Conservation (phyloP, 2,329 filamentous ascomycete genomes). For the Trichoderma koningiopsis region DNA sequence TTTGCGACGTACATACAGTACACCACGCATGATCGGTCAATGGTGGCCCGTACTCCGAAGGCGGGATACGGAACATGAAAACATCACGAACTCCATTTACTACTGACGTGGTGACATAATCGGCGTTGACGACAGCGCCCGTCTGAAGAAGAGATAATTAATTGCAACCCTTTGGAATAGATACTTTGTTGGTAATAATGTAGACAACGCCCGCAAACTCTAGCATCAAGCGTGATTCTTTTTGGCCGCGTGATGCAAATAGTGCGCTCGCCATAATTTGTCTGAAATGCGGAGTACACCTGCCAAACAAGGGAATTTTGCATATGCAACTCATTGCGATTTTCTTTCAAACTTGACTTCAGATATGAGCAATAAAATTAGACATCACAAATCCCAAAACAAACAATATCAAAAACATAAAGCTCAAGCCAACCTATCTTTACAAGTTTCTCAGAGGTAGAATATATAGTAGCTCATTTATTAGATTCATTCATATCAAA, state of each 20-base stretch:
- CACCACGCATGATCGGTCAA: background rate
- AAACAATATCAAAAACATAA: background rate
- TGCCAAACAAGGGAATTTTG: too few species aligned
- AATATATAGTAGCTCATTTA: background rate
- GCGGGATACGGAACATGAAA: background rate
- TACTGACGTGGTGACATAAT: background rate
- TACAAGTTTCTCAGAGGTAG: too few species aligned
- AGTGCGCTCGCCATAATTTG: too few species aligned
- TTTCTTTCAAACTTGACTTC: too few species aligned
- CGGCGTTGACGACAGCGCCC: background rate
- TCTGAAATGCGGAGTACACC: too few species aligned
- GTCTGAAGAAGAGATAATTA: background rate
- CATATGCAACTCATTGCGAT: too few species aligned
- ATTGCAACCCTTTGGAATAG: background rate
- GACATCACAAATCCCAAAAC: too few species aligned
- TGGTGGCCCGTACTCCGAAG: background rate
- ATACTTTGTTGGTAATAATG: background rate
- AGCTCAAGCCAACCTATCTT: too few species aligned
- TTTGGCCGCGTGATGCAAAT: too few species aligned
- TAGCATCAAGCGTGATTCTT: too few species aligned
- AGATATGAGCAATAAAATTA: too few species aligned
- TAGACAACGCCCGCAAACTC: too few species aligned
- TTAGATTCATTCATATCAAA: background rate
- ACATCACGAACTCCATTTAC: background rate
- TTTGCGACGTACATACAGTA: background rate